Evolutionary conservation across 176 grass and related monocot genomes (phyloP).

Genomic region (Panicum miliaceum): DNA sequence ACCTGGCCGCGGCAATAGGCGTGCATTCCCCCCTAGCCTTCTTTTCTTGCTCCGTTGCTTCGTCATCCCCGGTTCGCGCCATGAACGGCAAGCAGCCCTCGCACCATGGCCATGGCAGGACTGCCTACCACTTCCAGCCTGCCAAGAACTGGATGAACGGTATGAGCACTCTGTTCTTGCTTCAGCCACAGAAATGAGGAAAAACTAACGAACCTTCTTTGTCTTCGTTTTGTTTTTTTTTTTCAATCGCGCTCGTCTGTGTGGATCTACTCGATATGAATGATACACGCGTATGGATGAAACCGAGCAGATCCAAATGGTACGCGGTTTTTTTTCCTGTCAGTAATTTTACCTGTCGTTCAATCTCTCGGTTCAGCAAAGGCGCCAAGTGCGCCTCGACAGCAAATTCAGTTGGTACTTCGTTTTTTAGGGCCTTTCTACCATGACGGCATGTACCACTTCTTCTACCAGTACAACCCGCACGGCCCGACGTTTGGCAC

Average conservation of each 20-base stretch:
- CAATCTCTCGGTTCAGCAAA: no score
- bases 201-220: neutral
- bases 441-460: conserved; percentile 64
- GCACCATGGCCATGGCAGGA: conserved; percentile 38
- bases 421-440: conserved; percentile 58
- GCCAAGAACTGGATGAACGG: conserved; percentile 77
- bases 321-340: conserved; percentile 11
- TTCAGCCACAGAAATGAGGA: neutral
- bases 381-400: no score
- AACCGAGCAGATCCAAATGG: conserved; percentile 65
- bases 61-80: neutral
- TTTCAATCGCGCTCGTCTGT: no score
- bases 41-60: neutral
- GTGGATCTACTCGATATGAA: no score
- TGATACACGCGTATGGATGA: neutral
- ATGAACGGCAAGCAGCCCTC: neutral
- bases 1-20: neutral
- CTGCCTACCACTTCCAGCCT: conserved; percentile 75
- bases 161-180: neutral
- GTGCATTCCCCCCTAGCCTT: neutral
- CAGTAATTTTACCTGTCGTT: neutral
- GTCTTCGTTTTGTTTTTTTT: neutral
- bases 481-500: conserved; percentile 39
- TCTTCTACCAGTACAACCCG: conserved; percentile 87
- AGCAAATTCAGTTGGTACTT: no score